Conservation (phyloP, 2,329 filamentous ascomycete genomes). For the Neopestalotiopsis clavispora region DNA sequence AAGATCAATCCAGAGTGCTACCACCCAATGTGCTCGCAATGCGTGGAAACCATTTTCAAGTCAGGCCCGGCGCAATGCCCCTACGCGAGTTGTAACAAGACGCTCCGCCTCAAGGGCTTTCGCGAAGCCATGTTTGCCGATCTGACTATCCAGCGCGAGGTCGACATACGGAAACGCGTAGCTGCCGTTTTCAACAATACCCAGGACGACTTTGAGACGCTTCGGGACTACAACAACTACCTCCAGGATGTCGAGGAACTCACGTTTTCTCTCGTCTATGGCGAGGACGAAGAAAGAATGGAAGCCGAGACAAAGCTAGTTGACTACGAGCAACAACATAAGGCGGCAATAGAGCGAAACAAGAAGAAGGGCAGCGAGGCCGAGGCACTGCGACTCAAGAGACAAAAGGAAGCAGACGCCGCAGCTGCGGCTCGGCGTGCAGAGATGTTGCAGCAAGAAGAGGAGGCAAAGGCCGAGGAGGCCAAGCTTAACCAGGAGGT, state of each 20-base stretch:
- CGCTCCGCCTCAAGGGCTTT: constrained; percentile 83
- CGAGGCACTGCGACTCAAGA: constrained; percentile 56
- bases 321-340: constrained; percentile 76
- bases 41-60: constrained; percentile 92
- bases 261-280: constrained; percentile 84
- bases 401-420: constrained; percentile 71
- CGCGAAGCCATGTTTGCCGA: constrained; percentile 89
- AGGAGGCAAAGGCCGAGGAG: constrained; percentile 69
- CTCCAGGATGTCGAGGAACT: constrained; percentile 90
- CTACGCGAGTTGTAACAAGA: constrained; percentile 85
- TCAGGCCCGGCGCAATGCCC: constrained; percentile 92
- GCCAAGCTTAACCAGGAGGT: constrained; percentile 70
- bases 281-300: constrained; percentile 65
- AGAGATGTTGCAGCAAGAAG: constrained; percentile 69
- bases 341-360: constrained; percentile 69
- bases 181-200: constrained; percentile 82
- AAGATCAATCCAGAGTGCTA: constrained; percentile 98
- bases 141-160: constrained; percentile 85
- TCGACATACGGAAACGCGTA: constrained; percentile 85
- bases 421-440: constrained; percentile 64
- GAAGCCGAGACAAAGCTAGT: constrained; percentile 50
- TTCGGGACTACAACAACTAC: constrained; percentile 90
- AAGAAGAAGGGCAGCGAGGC: constrained; percentile 57
- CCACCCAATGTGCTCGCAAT: constrained; percentile 97
- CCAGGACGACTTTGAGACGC: constrained; percentile 88